These are phyloP conservation scores for Alternaria triticina DNA, from an alignment of 2,329 filamentous ascomycete genomes.

Conservation along the genomic window DNA sequence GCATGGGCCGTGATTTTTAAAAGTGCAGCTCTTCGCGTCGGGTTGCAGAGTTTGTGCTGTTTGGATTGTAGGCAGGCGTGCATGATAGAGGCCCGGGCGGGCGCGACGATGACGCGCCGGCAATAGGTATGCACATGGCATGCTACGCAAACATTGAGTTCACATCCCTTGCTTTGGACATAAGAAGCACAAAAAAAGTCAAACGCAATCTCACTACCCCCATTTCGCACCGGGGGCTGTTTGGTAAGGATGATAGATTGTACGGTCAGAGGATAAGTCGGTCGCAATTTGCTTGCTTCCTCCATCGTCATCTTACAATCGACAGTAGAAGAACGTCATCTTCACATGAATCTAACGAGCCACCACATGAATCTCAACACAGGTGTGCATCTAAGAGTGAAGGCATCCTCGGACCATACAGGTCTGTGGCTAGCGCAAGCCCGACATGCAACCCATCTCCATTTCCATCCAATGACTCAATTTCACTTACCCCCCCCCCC, in stretches of 20 bases:
- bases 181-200: background rate
- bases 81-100: background rate
- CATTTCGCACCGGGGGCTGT: background rate
- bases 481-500: too few relatives aligned
- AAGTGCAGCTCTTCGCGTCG: background rate
- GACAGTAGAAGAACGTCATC: background rate
- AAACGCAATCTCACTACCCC: background rate
- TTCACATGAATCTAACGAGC: background rate
- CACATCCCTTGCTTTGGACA: background rate
- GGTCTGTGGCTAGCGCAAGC: background rate
- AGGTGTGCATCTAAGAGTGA: background rate
- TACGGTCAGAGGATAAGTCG: background rate
- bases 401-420: background rate
- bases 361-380: background rate
- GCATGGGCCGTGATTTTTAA: background rate
- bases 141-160: background rate
- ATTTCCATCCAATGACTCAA: background rate
- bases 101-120: background rate
- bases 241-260: background rate
- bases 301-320: background rate
- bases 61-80: background rate
- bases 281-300: background rate
- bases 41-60: background rate
- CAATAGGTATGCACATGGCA: background rate
- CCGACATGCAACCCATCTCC: background rate